These are phyloP conservation scores for Zizania palustris DNA, from an alignment of 202 grass and related monocot genomes.

Conservation along the genomic window DNA sequence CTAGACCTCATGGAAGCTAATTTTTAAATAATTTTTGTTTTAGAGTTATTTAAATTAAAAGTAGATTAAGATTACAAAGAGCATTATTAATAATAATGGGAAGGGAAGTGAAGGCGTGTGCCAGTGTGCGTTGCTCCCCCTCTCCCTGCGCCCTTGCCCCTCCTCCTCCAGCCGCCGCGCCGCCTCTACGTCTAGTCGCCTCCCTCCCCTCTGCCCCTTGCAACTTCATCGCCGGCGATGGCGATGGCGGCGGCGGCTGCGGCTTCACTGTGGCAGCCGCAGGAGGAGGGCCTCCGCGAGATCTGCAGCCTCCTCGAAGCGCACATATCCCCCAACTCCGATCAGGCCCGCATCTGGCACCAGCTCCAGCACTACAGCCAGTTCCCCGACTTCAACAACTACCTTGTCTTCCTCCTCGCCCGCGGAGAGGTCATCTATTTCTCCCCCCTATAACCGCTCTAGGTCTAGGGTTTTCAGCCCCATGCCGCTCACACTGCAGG, in stretches of 20 bases:
- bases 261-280: slow-evolving; percentile 76
- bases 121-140: no score
- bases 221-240: slow-evolving; percentile 18
- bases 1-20: no score
- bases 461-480: slow-evolving; percentile 27
- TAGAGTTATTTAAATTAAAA: no score
- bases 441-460: neutral
- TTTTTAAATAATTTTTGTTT: no score
- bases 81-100: no score
- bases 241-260: slow-evolving; percentile 52
- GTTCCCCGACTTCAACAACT: slow-evolving; percentile 99
- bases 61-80: no score
- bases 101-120: no score
- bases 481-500: neutral
- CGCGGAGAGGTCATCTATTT: slow-evolving; percentile 58
- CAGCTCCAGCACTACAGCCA: slow-evolving; percentile 93
- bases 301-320: slow-evolving; percentile 85
- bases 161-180: neutral
- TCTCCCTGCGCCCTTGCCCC: no score
- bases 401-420: slow-evolving; percentile 85
- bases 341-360: slow-evolving; percentile 88
- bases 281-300: slow-evolving; percentile 93
- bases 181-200: neutral
- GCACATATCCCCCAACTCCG: slow-evolving; percentile 94
- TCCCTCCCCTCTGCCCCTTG: neutral